Conservation (phyloP, 2,329 filamentous ascomycete species). For the Talaromyces sp. region DNA sequence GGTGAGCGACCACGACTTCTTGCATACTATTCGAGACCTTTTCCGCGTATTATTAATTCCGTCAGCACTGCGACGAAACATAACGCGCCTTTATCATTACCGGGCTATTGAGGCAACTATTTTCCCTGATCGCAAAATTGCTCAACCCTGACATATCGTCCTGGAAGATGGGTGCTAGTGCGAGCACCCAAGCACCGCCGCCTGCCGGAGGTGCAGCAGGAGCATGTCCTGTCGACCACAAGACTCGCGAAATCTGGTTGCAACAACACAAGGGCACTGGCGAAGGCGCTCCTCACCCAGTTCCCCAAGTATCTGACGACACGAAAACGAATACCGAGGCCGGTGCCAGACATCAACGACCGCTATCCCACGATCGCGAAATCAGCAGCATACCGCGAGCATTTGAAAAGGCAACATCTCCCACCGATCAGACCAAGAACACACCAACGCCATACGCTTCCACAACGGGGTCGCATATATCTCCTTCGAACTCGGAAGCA, state of each 20-base stretch:
- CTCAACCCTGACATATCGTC: neutral
- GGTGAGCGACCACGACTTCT: neutral
- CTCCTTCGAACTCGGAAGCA: slow-evolving; percentile 66
- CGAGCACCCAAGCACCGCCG: slow-evolving; percentile 24
- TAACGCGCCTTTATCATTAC: neutral
- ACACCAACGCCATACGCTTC: slow-evolving; percentile 15
- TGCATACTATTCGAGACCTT: neutral
- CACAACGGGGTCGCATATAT: slow-evolving; percentile 21
- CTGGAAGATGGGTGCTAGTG: slow-evolving; percentile 30
- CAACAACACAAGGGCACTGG: slow-evolving; percentile 39
- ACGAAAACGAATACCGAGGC: slow-evolving; percentile 20
- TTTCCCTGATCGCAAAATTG: neutral
- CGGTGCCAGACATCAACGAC: slow-evolving; percentile 26
- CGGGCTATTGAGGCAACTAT: neutral
- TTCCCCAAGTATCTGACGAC: slow-evolving; percentile 18
- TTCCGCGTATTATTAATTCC: neutral
- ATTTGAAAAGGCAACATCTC: slow-evolving; percentile 16
- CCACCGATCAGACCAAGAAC: slow-evolving; percentile 15
- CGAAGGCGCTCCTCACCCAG: slow-evolving; percentile 28
- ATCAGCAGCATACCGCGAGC: slow-evolving; percentile 74
- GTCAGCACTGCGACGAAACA: neutral
- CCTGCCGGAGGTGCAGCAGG: slow-evolving; percentile 14
- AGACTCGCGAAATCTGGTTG: slow-evolving; percentile 83
- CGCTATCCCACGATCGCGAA: slow-evolving; percentile 62
- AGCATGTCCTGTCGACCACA: slow-evolving; percentile 81